Percentiles rank a stretch among this genome's conserved stretches.
phyloP scores from a whole-genome alignment of 805 yeast genomes.

The Naumovozyma baii region DNA sequence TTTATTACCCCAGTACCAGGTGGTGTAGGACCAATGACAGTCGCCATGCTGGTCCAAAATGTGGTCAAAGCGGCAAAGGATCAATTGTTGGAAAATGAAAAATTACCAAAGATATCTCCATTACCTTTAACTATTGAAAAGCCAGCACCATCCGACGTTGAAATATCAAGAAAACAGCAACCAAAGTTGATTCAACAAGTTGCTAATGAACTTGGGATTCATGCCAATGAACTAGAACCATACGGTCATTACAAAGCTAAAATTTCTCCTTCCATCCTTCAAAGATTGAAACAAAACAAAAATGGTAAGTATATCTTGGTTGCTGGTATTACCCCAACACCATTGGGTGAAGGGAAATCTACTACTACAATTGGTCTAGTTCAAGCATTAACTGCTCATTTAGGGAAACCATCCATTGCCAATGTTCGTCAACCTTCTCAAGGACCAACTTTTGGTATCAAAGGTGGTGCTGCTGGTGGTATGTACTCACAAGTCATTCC shows the following conservation, averaged over 20 bases:
- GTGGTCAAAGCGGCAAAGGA: constrained; percentile 71
- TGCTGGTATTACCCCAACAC: constrained; percentile 97
- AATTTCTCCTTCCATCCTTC: constrained; percentile 57
- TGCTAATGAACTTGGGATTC: constrained; percentile 76
- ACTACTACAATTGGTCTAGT: constrained; percentile 94
- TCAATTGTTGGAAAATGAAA: constrained; percentile 33
- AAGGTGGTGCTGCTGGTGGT: constrained; percentile 99
- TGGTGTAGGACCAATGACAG: constrained; percentile 99
- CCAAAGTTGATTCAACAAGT: constrained; percentile 74
- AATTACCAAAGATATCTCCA: constrained; percentile 44
- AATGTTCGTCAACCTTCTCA: constrained; percentile 95
- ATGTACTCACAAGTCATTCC: constrained; percentile 97
- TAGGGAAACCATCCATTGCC: constrained; percentile 76
- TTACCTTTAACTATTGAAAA: constrained; percentile 41
- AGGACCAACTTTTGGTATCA: constrained; percentile 98
- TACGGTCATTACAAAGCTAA: constrained; percentile 89
- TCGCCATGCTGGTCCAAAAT: constrained; percentile 85
- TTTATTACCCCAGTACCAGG: constrained; percentile 95
- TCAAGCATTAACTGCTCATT: constrained; percentile 92
- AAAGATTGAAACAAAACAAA: constrained; percentile 51
- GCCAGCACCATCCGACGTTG: constrained; percentile 90
- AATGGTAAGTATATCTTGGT: constrained; percentile 86
- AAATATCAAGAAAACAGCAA: constrained; percentile 75
- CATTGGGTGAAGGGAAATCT: constrained; percentile 95
- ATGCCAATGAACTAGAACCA: constrained; percentile 70